A percentile compares a stretch with the other conserved stretches of the same genome.
Conservation (phyloP, 2,329 filamentous ascomycete genomes). For the Hypoxylon sp. region DNA sequence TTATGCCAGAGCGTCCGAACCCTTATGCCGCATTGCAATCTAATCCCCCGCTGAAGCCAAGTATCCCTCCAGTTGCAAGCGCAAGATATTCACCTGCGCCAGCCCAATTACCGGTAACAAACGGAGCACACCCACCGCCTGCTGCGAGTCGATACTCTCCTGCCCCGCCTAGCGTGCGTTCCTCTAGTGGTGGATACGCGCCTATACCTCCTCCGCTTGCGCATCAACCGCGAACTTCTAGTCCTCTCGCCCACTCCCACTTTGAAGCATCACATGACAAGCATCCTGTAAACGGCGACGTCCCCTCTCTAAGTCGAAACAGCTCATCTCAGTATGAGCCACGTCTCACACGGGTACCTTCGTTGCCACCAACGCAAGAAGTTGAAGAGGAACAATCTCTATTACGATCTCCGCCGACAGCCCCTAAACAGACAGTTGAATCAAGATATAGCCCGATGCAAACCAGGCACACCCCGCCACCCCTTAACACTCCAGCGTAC, state of each 20-base stretch:
- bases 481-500: conserved; percentile 59
- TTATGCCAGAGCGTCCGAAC: conserved; percentile 66
- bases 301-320: conserved; percentile 62
- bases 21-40: conserved; percentile 67
- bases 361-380: conserved; percentile 73
- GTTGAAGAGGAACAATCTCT: conserved; percentile 70
- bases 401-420: conserved; percentile 48
- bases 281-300: conserved; percentile 58
- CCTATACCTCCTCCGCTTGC: conserved; percentile 64
- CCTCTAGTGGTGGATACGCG: conserved; percentile 59
- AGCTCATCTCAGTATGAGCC: conserved; percentile 69
- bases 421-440: conserved; percentile 50
- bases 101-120: conserved; percentile 57
- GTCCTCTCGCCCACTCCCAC: conserved; percentile 75
- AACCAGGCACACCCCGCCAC: conserved; percentile 66
- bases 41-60: conserved; percentile 52
- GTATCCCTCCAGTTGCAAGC: conserved; percentile 53
- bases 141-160: conserved; percentile 70
- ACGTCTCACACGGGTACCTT: conserved; percentile 68
- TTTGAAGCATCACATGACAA: conserved; percentile 68
- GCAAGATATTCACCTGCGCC: conserved; percentile 75
- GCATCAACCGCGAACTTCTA: conserved; percentile 75
- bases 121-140: conserved; percentile 57
- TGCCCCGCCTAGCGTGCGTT: conserved; percentile 59
- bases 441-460: conserved; percentile 59